Evolutionary conservation across 192 early-diverging fungal species (phyloP).

Genomic region (Entophlyctis luteolus): DNA sequence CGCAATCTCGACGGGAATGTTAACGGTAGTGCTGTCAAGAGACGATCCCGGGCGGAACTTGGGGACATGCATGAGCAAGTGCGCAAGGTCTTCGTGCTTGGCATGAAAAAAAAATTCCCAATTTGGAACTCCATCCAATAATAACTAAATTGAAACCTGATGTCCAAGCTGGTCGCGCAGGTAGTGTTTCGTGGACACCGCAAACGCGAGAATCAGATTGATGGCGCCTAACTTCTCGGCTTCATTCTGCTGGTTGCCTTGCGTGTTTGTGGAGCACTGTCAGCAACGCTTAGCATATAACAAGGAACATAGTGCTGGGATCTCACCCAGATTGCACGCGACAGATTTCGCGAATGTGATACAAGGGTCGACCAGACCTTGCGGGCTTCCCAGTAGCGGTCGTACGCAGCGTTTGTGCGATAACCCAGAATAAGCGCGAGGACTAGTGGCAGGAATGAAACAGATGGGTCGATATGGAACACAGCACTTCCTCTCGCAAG

Average conservation of each 20-base stretch:
- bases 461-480: too few relatives aligned
- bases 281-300: not conserved
- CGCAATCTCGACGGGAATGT: constrained; percentile 11
- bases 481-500: not conserved
- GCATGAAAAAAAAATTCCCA: not conserved
- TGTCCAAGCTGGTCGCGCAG: constrained; percentile 70
- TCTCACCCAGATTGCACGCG: constrained; percentile 77
- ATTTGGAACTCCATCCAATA: not conserved
- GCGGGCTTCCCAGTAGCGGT: constrained; percentile 78
- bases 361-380: constrained; percentile 74
- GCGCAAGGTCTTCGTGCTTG: constrained; percentile 71
- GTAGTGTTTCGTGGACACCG: constrained; percentile 77
- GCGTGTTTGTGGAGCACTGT: constrained; percentile 1
- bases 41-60: constrained; percentile 43
- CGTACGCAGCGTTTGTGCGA: constrained; percentile 73
- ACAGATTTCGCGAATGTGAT: constrained; percentile 68
- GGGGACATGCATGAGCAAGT: constrained; percentile 62
- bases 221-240: constrained; percentile 63
- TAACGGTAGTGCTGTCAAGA: not conserved
- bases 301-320: too few relatives aligned
- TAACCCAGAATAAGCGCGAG: constrained; percentile 69
- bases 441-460: constrained; percentile 25
- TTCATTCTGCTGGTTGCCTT: constrained; percentile 20
- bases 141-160: not conserved
- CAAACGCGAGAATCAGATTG: constrained; percentile 74